phyloP scores from a whole-genome alignment of 2,329 filamentous ascomycete genomes.

The Pseudocercospora fijiensis region DNA sequence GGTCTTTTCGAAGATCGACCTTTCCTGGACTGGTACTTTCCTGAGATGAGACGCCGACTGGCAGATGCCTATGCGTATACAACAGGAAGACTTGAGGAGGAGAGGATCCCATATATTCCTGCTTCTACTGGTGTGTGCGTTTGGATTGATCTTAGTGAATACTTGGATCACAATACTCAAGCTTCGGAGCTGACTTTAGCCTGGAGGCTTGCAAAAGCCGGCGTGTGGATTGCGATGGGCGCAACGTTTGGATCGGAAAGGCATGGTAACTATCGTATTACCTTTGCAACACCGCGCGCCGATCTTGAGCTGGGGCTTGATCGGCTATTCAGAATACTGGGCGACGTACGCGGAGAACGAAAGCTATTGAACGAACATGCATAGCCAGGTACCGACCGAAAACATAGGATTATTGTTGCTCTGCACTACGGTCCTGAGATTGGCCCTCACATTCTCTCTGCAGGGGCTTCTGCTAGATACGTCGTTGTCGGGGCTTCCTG shows the following conservation, averaged over 20 bases:
- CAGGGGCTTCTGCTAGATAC: neutral
- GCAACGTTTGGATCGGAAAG: slow-evolving; percentile 8
- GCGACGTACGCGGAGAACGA: neutral
- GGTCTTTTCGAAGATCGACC: slow-evolving; percentile 1
- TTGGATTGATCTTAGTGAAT: slow-evolving; percentile 4
- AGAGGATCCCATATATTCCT: neutral
- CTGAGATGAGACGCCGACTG: slow-evolving; percentile 4
- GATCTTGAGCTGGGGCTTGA: slow-evolving; percentile 7
- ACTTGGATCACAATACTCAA: neutral
- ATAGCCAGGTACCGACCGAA: neutral
- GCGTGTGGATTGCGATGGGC: slow-evolving; percentile 9
- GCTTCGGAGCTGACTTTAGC: slow-evolving; percentile 1
- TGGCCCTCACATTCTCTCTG: neutral
- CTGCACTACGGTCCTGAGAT: neutral
- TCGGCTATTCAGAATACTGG: slow-evolving; percentile 1
- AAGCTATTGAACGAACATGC: neutral
- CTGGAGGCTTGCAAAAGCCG: slow-evolving; percentile 8
- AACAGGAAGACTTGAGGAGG: neutral
- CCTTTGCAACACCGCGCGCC: slow-evolving; percentile 7
- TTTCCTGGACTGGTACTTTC: slow-evolving; percentile 7
- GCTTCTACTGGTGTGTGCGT: slow-evolving; percentile 6
- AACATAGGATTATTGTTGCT: neutral
- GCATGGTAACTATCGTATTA: slow-evolving; percentile 12
- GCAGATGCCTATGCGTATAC: slow-evolving; percentile 4
- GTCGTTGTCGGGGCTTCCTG: neutral